These are phyloP conservation scores for Coffea eugenioides DNA, from an alignment of 257 asterid genomes.

Conservation along the genomic window DNA sequence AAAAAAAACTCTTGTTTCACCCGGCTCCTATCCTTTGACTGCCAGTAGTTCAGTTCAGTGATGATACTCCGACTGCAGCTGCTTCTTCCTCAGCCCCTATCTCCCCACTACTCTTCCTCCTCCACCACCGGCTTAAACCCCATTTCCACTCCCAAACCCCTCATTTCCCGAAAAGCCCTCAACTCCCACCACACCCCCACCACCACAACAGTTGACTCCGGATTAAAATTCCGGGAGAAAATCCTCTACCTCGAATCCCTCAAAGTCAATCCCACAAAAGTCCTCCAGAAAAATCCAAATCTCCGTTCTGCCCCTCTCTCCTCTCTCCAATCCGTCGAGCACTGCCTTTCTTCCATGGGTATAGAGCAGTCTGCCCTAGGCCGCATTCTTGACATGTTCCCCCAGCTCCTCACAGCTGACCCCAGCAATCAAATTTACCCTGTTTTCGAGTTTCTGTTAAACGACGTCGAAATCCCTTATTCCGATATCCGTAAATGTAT, in stretches of 20 bases:
- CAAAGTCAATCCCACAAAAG: conserved; percentile 51
- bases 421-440: conserved; percentile 65
- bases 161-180: conserved; percentile 6
- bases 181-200: conserved; percentile 14
- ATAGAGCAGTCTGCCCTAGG: conserved; percentile 53
- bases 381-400: conserved; percentile 82
- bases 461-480: conserved; percentile 54
- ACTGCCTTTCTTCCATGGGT: conserved; percentile 76
- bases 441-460: conserved; percentile 54
- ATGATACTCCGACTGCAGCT: conserved; percentile 50
- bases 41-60: not conserved
- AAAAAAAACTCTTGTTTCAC: too few relatives aligned
- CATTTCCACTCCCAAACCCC: not conserved
- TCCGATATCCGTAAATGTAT: conserved; percentile 51
- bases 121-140: not conserved
- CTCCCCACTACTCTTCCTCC: conserved; percentile 2
- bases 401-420: conserved; percentile 68
- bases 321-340: conserved; percentile 49
- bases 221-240: conserved; percentile 61
- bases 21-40: too few relatives aligned
- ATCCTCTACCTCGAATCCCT: conserved; percentile 53
- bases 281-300: conserved; percentile 61
- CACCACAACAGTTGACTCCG: conserved; percentile 40
- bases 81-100: conserved; percentile 17
- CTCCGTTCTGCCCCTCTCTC: conserved; percentile 66